Evolutionary conservation across 108 stramenopile genomes (phyloP), one percentile per base, ranked within the genome.

Genomic region (Cyclotella cryptica): DNA sequence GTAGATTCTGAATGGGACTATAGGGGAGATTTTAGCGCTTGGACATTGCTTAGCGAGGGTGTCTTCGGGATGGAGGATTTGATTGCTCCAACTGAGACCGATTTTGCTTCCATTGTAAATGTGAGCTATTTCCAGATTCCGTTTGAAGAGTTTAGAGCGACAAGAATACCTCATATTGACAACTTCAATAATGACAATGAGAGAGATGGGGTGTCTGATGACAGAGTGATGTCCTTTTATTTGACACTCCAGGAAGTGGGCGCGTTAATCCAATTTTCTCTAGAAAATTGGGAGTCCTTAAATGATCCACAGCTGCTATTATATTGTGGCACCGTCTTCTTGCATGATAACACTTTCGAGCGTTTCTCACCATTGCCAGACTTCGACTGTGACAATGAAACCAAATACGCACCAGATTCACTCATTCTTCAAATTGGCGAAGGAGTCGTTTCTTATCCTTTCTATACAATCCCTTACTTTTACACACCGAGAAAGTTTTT

Each of bases 371-470:
- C 40, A 2, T 2, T 9, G 1, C 5, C 45, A 47, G 44, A n/a
- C 12, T 45, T 10, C 1, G 35, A n/a, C 15, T 19, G 40, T 35
- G 39, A 10, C 21, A 22, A 47, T 46, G 22, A 6, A 17, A 66
- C n/a, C 11, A 49, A 11, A 3, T 3, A 49, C 1, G 29, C 26
- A 10, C 18, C 46, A 28, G 9, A 68, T 57, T 28, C 19, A 11
- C 76, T 60, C 12, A 63, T 44, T 5, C 54, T 77, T 22, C 68
- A 77, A 42, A 69, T 77, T 42, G 76, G 76, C 10, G 76, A 77
- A 63, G 76, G 76, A 30, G 76, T 77, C 17, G 30, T 52, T 10
- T 77, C 68, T 9, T 77, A 77, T 51, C 76, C 76, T 19, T 77
- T 77, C 61, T 77, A 69, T 45, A 27, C 46, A 4, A 54, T 22